Evolutionary conservation across 169 alveolate species (phyloP).

Genomic region (Amoebophrya sp.): DNA sequence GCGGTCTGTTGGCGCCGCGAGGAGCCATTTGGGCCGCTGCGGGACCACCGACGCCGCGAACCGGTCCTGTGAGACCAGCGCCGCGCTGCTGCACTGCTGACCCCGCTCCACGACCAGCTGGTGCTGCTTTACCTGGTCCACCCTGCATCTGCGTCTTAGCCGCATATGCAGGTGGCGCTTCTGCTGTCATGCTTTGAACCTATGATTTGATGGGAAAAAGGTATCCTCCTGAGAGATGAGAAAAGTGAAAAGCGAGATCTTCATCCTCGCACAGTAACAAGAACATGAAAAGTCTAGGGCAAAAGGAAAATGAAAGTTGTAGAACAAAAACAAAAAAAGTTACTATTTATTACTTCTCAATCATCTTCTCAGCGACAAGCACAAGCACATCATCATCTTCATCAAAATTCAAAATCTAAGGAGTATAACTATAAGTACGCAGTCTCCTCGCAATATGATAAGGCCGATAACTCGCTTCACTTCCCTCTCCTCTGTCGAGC

Average conservation of each 20-base stretch:
- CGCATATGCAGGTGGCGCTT: background rate
- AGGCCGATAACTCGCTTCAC: background rate
- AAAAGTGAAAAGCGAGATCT: too few relatives aligned
- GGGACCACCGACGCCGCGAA: background rate
- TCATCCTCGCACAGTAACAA: too few relatives aligned
- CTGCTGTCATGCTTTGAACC: background rate
- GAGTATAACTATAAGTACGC: too few relatives aligned
- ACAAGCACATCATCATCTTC: too few relatives aligned
- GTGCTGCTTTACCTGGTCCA: background rate
- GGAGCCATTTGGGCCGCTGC: background rate
- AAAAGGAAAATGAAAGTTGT: too few relatives aligned
- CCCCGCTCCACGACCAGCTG: background rate
- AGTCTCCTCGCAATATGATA: background rate
- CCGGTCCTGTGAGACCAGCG: background rate
- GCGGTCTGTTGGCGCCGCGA: background rate
- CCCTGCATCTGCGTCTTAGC: background rate
- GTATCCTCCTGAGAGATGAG: too few relatives aligned
- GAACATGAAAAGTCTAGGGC: too few relatives aligned
- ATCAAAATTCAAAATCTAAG: too few relatives aligned
- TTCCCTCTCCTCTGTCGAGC: background rate
- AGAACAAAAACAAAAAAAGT: too few relatives aligned
- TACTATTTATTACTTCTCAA: too few relatives aligned
- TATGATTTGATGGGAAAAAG: too few relatives aligned
- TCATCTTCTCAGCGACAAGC: too few relatives aligned
- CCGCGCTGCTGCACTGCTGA: background rate